Percentiles rank a stretch among this genome's conserved stretches.
These are phyloP conservation scores for Umbelopsis sp. DNA, from an alignment of 371 early-diverging fungal genomes.

Conservation along the genomic window DNA sequence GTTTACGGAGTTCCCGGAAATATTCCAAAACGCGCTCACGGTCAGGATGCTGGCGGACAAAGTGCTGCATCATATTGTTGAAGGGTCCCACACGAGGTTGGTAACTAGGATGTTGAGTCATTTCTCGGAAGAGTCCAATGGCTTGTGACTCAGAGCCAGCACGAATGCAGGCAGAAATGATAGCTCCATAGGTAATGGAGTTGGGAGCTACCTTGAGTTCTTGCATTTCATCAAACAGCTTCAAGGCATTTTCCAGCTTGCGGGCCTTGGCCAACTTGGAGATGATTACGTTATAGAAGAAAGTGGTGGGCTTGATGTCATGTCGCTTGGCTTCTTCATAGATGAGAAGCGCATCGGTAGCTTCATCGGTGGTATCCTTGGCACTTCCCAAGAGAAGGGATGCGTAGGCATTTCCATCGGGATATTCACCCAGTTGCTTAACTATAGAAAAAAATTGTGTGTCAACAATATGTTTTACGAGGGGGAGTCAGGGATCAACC, in stretches of 20 bases:
- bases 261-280: constrained; percentile 69
- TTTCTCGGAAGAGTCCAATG: constrained; percentile 53
- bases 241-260: constrained; percentile 59
- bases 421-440: constrained; percentile 45
- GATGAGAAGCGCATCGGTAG: constrained; percentile 55
- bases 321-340: constrained; percentile 60
- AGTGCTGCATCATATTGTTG: constrained; percentile 71
- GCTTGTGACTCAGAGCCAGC: constrained; percentile 61
- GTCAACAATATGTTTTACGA: background rate
- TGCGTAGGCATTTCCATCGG: constrained; percentile 54
- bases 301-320: constrained; percentile 62
- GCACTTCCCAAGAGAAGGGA: constrained; percentile 46
- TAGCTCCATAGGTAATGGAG: constrained; percentile 65
- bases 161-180: constrained; percentile 67
- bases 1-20: constrained; percentile 52
- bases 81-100: constrained; percentile 65
- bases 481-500: too few relatives aligned
- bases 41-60: constrained; percentile 62
- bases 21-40: constrained; percentile 58
- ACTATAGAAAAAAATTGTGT: constrained; percentile 17
- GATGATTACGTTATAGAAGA: constrained; percentile 69
- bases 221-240: constrained; percentile 66
- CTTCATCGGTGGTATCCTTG: constrained; percentile 57
- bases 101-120: constrained; percentile 54
- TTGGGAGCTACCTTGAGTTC: constrained; percentile 53